Conservation (phyloP, 2,329 filamentous ascomycete genomes). For the Aspergillus ustus region DNA sequence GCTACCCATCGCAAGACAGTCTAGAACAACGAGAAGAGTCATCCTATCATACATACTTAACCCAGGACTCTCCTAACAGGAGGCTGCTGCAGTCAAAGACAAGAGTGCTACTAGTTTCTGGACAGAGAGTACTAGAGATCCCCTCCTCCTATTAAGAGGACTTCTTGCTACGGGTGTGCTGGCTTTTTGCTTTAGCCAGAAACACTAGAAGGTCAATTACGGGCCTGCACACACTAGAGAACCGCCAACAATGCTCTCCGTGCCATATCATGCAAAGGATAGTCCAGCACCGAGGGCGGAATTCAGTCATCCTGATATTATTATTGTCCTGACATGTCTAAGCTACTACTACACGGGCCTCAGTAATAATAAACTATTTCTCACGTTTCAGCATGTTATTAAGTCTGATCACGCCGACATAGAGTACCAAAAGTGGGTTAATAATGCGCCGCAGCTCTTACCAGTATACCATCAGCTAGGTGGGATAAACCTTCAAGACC, state of each 20-base stretch:
- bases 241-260: conserved; percentile 60
- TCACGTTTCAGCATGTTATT: conserved; percentile 53
- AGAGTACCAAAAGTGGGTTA: conserved; percentile 50
- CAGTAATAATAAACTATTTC: conserved; percentile 53
- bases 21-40: conserved; percentile 32
- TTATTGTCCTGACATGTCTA: conserved; percentile 61
- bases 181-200: conserved; percentile 57
- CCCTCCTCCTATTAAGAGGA: conserved; percentile 44
- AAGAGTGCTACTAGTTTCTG: conserved; percentile 47
- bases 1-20: conserved; percentile 50
- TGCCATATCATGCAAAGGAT: conserved; percentile 66
- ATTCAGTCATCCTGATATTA: conserved; percentile 66
- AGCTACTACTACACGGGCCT: conserved; percentile 64
- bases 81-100: conserved; percentile 50
- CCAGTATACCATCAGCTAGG: conserved; percentile 46
- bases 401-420: conserved; percentile 56
- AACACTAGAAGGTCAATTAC: conserved; percentile 69
- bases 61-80: conserved; percentile 28
- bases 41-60: conserved; percentile 54
- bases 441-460: conserved; percentile 39
- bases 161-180: conserved; percentile 62
- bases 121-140: conserved; percentile 43
- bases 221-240: conserved; percentile 55
- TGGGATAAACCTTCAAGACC: conserved; percentile 65
- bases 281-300: conserved; percentile 60